phyloP scores from a whole-genome alignment of 495 filamentous ascomycete genomes.

The Chaetomium tenue region DNA sequence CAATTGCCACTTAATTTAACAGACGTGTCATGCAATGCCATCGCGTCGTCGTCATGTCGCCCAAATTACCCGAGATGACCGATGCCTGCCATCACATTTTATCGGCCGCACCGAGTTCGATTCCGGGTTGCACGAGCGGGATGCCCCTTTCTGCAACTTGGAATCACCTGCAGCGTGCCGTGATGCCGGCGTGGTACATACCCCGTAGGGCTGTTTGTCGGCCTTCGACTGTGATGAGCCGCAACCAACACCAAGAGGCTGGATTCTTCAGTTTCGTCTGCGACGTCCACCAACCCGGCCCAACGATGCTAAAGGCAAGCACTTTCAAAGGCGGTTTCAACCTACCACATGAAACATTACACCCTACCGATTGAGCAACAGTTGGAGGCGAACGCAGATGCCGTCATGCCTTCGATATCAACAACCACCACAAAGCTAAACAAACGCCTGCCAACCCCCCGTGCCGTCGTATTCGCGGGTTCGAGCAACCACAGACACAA shows the following conservation, averaged over 20 bases:
- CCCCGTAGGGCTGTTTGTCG: not conserved
- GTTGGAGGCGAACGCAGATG: not conserved
- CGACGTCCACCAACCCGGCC: not conserved
- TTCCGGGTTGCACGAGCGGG: not conserved
- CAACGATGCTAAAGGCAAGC: not conserved
- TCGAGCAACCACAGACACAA: not conserved
- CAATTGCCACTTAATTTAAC: constrained; percentile 5
- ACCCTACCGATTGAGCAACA: not conserved
- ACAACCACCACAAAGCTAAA: not conserved
- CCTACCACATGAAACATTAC: not conserved
- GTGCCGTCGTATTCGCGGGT: not conserved
- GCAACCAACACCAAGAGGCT: not conserved
- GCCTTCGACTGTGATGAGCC: not conserved
- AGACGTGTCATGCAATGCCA: not conserved
- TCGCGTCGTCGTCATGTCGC: not conserved
- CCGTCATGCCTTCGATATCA: not conserved
- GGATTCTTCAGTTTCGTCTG: not conserved
- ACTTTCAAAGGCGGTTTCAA: not conserved
- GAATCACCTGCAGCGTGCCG: not conserved
- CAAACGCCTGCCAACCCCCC: not conserved
- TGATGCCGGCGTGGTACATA: not conserved
- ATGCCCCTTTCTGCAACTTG: not conserved
- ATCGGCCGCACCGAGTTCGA: not conserved
- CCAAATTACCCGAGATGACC: constrained; percentile 17
- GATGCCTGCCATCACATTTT: not conserved